Conservation (phyloP, 495 filamentous ascomycete species). For the Neurospora terricola region DNA sequence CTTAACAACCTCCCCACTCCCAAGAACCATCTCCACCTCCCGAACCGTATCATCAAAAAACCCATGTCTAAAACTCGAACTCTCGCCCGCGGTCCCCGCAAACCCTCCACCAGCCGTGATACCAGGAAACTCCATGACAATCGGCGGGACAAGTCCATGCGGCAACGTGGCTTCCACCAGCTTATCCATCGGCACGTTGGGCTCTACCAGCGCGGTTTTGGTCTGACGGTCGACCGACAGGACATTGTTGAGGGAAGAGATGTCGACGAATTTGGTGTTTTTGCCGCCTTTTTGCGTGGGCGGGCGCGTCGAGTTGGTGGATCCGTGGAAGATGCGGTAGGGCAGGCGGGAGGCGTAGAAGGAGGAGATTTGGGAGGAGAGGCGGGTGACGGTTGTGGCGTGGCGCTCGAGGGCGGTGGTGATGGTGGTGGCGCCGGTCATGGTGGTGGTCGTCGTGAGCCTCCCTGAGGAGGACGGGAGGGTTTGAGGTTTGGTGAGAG, state of each 20-base stretch:
- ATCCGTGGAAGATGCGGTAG: conserved; percentile 72
- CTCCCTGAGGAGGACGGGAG: not conserved
- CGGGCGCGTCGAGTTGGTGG: conserved; percentile 63
- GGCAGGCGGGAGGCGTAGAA: conserved; percentile 13
- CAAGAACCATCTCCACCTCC: conserved; percentile 51
- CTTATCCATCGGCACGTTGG: conserved; percentile 56
- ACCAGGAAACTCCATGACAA: conserved; percentile 54
- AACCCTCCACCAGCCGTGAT: conserved; percentile 57
- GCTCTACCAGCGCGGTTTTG: conserved; percentile 46
- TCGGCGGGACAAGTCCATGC: conserved; percentile 44
- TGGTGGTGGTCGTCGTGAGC: not conserved
- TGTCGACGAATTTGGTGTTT: conserved; percentile 28
- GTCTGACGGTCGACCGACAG: conserved; percentile 28
- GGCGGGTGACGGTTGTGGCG: not conserved
- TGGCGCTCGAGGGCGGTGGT: conserved; percentile 46
- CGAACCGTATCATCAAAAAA: conserved; percentile 48
- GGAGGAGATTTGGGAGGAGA: not conserved
- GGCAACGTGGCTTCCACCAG: conserved; percentile 43
- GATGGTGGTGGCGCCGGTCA: conserved; percentile 30
- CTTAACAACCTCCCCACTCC: conserved; percentile 37
- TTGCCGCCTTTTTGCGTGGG: conserved; percentile 26
- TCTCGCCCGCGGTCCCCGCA: conserved; percentile 51
- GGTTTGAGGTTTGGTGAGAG: too few relatives aligned
- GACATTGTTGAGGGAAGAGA: conserved; percentile 26
- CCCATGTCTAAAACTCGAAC: conserved; percentile 43